Evolutionary conservation across 345 rosid genomes (phyloP), one percentile per base, ranked within the genome.

Genomic region (Geranium brycei): DNA sequence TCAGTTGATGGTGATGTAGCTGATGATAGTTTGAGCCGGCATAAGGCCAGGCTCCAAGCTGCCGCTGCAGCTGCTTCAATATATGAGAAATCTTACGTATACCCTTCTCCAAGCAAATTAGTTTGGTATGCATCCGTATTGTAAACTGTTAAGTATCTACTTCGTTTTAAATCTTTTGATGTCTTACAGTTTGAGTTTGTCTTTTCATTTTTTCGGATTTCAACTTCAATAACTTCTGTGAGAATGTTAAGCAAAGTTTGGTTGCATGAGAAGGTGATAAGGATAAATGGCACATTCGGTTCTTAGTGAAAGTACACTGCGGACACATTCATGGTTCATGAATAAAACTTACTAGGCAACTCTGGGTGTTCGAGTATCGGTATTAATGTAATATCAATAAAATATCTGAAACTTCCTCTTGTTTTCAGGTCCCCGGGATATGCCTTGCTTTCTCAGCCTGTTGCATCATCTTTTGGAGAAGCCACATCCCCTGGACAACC

Each of bases 1-100:
- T 75, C 92, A 62, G 76, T 69, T 60, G 64, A 19, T 63, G 74
- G 68, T 67, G 75, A 65, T 64, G 64, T 19, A 30, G 63, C 75
- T 23, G 28, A 23, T 23, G 28, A 23, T 23, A 23, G 28, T 38
- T 67, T 83, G 72, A 82, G 81, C 67, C 68, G 66, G 68, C 95
- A 86, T 74, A 83, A 87, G 75, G 87, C 81, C 66, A 86, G 96
- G 77, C 73, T 87, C 38, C 95, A 71, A 82, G 98, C 95, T 69
- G 95, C 95, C 51, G 86, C 85, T 0, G 77, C 88, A 12, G 96
- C 98, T 11, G 95, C 96, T 13, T 71, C 98, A 31, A 60, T 86
- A 71, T 89, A 89, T 69, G 95, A 82, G 67, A 92, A 78, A 73
- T 89, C 95, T 31, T 69, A 78, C 67, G 89, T 85, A 62, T 89